Conservation (phyloP, 148 eudicot species). For the Persicaria tinctoria region DNA sequence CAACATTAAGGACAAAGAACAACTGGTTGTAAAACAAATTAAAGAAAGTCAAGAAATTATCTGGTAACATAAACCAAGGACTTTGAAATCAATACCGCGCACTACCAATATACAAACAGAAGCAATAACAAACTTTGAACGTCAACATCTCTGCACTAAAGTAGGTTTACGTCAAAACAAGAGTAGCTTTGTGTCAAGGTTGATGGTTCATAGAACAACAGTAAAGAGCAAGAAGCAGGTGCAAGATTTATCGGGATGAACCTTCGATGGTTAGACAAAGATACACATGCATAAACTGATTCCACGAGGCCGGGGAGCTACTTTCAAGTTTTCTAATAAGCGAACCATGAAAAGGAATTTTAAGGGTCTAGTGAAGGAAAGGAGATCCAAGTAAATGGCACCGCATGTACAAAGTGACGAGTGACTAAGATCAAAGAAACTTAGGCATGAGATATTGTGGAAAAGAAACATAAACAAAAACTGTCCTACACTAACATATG, state of each 20-base stretch:
- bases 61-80: background rate
- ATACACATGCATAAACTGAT: too few species aligned
- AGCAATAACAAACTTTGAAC: background rate
- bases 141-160: background rate
- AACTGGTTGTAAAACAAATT: background rate
- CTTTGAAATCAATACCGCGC: background rate
- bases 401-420: too few species aligned
- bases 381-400: background rate
- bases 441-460: background rate
- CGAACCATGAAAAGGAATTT: background rate
- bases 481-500: background rate
- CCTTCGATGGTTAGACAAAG: too few species aligned
- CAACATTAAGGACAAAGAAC: background rate
- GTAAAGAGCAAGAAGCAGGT: too few species aligned
- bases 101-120: background rate
- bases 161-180: too few species aligned
- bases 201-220: too few species aligned
- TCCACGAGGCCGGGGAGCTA: background rate
- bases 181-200: too few species aligned
- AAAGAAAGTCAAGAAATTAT: background rate
- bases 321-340: background rate
- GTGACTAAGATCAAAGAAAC: too few species aligned
- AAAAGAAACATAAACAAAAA: background rate
- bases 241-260: too few species aligned
- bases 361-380: background rate